Base-by-base conservation (phyloP, 768 basidiomycete species). In the Mycena pura region DNA sequence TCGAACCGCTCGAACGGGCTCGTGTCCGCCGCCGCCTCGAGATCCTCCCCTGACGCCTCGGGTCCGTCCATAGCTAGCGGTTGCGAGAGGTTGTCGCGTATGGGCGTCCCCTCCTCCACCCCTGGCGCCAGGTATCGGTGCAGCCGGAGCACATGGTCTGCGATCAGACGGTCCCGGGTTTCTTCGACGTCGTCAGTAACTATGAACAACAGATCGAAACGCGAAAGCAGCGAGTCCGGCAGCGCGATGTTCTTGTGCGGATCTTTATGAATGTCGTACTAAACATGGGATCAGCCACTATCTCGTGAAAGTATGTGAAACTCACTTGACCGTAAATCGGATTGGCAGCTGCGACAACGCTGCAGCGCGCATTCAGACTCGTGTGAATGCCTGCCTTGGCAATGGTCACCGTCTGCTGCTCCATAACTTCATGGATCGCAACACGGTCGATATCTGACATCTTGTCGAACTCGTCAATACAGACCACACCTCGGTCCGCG, bases 371-470 rank as follows among this genome's bases (percentile, higher is more conserved):
- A 75, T 99, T 99, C 69, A 99, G 82, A 73, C 92, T 95, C 0
- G 97, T 99, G 72, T 99, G 97, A 66, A 99, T 99, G 58, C 97
- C 97, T 13, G 97, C 97, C 71, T 99, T 99, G 46, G 97, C 97
- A 65, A 99, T 99, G 9, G 97, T 99, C 45, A 99, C 96, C 0
- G 97, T 99, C 73, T 99, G 97, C 75, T 98, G 96, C 73, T 99
- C 97, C 97, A 99, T 99, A 72, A 99, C 97, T 86, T 99, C 97
- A 78, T 99, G 97, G 69, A 99, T 99, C 31, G 97, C 96, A 19
- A 99, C 96, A 66, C 97, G 88, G 78, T 99, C 97, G 66, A 99
- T 85, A 72, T 99, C 97, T 25, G 94, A 96, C 97, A 99, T 99
- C 76, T 99, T 99, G 84, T 99, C 97, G 71, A 99, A 99, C 77